Conservation (phyloP, 768 basidiomycete genomes). For the Panaeolus cyanescens region DNA sequence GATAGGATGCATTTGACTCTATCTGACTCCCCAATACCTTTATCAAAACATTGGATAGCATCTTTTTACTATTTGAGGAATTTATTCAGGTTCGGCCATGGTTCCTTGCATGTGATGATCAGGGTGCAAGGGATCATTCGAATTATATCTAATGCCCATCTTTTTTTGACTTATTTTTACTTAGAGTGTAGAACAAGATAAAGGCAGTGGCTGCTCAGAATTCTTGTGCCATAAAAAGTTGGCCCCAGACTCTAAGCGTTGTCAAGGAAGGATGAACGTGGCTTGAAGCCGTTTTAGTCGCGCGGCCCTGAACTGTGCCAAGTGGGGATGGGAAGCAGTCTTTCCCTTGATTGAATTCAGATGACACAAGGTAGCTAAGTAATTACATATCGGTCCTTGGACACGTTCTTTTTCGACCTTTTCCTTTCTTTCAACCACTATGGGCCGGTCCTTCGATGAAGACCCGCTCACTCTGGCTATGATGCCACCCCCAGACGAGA, state of each 20-base stretch:
- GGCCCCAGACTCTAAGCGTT: not conserved
- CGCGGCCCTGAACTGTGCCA: not conserved
- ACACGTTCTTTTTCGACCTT: conserved; percentile 5
- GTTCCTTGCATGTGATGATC: not conserved
- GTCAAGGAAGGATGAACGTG: conserved; percentile 3
- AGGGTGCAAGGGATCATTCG: not conserved
- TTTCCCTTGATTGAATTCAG: conserved; percentile 1
- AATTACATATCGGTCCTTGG: not conserved
- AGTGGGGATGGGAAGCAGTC: not conserved
- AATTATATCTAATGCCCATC: too few species aligned
- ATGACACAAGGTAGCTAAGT: conserved; percentile 3
- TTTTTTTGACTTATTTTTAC: not conserved
- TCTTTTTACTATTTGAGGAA: not conserved
- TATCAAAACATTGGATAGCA: not conserved
- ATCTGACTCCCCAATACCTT: not conserved
- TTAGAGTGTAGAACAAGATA: too few species aligned
- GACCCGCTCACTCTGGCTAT: conserved; percentile 66
- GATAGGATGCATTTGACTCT: not conserved
- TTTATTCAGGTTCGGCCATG: not conserved
- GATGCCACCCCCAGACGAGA: conserved; percentile 67
- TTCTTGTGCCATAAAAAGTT: not conserved
- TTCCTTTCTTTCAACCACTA: conserved; percentile 5
- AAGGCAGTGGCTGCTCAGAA: not conserved
- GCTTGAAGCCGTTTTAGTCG: not conserved
- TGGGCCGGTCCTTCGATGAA: conserved; percentile 41